Percentiles rank a stretch among this genome's conserved stretches.
These are phyloP conservation scores for Venturia pyrina DNA, from an alignment of 2,329 filamentous ascomycete genomes.

Conservation along the genomic window DNA sequence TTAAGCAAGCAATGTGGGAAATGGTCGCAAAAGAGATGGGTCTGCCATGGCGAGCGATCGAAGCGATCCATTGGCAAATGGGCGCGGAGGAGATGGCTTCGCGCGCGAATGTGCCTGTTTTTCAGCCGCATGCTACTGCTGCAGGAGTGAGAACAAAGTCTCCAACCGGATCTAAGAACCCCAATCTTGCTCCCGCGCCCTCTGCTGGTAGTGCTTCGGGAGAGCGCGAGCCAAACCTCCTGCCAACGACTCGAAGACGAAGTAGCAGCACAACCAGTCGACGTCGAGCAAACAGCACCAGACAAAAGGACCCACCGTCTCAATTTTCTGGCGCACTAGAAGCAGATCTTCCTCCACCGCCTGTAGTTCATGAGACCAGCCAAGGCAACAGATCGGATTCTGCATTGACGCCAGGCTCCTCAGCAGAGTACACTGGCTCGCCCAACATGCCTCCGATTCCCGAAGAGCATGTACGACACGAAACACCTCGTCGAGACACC, in stretches of 20 bases:
- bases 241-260: slow-evolving; percentile 1
- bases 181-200: slow-evolving; percentile 1
- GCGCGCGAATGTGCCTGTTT: slow-evolving; percentile 56
- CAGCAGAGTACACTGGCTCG: slow-evolving; percentile 10
- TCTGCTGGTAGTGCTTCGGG: not conserved
- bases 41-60: slow-evolving; percentile 87
- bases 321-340: not conserved
- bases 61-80: slow-evolving; percentile 97
- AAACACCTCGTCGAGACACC: not conserved
- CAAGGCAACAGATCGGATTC: slow-evolving; percentile 3
- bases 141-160: slow-evolving; percentile 7
- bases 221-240: not conserved
- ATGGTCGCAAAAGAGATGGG: slow-evolving; percentile 92
- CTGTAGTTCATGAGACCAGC: not conserved
- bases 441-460: not conserved
- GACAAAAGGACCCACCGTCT: not conserved
- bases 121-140: slow-evolving; percentile 12
- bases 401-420: slow-evolving; percentile 8
- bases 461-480: slow-evolving; percentile 1
- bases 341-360: not conserved
- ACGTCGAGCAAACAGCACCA: slow-evolving; percentile 6
- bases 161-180: slow-evolving; percentile 1
- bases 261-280: slow-evolving; percentile 7
- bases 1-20: slow-evolving; percentile 97
- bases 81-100: slow-evolving; percentile 90